Evolutionary conservation across 1,284 basidiomycete genomes (phyloP).

Genomic region (Chalciporus sp.): DNA sequence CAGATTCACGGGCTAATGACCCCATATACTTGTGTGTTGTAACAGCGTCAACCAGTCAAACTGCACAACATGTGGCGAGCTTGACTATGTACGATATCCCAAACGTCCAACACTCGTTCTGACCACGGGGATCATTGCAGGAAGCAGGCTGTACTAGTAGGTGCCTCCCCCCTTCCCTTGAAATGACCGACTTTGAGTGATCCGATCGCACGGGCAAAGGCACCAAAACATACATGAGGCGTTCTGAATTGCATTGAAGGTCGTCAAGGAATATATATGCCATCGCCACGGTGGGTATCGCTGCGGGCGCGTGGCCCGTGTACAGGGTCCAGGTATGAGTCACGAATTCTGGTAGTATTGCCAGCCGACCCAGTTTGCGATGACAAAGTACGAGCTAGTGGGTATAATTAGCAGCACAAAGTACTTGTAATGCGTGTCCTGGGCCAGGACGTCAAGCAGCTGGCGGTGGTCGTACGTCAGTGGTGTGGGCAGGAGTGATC

Average conservation of each 20-base stretch:
- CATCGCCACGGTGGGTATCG: not conserved
- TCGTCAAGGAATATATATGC: conserved; percentile 11
- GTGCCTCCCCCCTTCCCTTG: conserved; percentile 7
- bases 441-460: conserved; percentile 62
- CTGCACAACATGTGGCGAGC: conserved; percentile 13
- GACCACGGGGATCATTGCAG: conserved; percentile 28
- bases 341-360: conserved; percentile 86
- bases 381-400: conserved; percentile 83
- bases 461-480: conserved; percentile 34
- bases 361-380: conserved; percentile 97
- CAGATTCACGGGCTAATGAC: too few relatives aligned
- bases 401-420: conserved; percentile 80
- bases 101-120: too few relatives aligned
- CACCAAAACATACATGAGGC: conserved; percentile 25
- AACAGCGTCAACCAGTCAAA: not conserved
- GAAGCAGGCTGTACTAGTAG: conserved; percentile 23
- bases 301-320: conserved; percentile 11
- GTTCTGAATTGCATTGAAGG: conserved; percentile 19
- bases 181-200: conserved; percentile 24
- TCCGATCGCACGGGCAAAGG: conserved; percentile 19
- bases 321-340: not conserved
- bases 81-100: not conserved
- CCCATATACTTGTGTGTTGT: too few relatives aligned
- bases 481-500: not conserved
- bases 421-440: conserved; percentile 90